phyloP scores from a whole-genome alignment of 768 basidiomycete species.

The Dentipellis fragilis region DNA sequence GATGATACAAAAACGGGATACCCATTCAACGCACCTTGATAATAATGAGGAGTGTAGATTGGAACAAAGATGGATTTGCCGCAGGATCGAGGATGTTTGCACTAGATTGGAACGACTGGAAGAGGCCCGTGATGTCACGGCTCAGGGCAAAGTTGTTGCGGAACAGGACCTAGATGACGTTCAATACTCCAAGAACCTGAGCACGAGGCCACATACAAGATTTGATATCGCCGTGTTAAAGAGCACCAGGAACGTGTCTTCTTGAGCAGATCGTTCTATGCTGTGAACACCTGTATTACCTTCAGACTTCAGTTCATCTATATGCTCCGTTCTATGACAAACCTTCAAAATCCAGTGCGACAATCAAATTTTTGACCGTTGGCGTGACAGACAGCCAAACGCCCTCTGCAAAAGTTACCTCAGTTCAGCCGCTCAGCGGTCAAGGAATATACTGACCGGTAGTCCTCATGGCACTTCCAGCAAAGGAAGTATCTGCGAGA shows the following conservation, averaged over 20 bases:
- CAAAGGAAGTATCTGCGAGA: slow-evolving; percentile 53
- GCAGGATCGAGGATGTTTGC: slow-evolving; percentile 47
- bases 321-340: neutral
- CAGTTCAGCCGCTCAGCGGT: neutral
- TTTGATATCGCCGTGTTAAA: slow-evolving; percentile 62
- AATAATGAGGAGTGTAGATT: slow-evolving; percentile 48
- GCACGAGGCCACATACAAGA: slow-evolving; percentile 27
- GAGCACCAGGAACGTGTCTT: slow-evolving; percentile 51
- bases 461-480: slow-evolving; percentile 55
- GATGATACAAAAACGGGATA: neutral
- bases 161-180: slow-evolving; percentile 39
- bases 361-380: slow-evolving; percentile 40
- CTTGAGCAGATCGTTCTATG: slow-evolving; percentile 53
- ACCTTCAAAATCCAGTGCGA: slow-evolving; percentile 61
- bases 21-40: slow-evolving; percentile 36
- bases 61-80: slow-evolving; percentile 48
- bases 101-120: slow-evolving; percentile 54
- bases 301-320: no score
- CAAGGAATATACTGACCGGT: slow-evolving; percentile 24
- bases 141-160: slow-evolving; percentile 57
- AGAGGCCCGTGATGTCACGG: slow-evolving; percentile 50
- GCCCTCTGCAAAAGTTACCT: slow-evolving; percentile 29
- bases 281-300: slow-evolving; percentile 40
- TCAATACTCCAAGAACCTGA: neutral
- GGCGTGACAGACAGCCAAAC: slow-evolving; percentile 64